These are phyloP conservation scores for Microthlaspi erraticum DNA, from an alignment of 345 rosid species.

Conservation along the genomic window DNA sequence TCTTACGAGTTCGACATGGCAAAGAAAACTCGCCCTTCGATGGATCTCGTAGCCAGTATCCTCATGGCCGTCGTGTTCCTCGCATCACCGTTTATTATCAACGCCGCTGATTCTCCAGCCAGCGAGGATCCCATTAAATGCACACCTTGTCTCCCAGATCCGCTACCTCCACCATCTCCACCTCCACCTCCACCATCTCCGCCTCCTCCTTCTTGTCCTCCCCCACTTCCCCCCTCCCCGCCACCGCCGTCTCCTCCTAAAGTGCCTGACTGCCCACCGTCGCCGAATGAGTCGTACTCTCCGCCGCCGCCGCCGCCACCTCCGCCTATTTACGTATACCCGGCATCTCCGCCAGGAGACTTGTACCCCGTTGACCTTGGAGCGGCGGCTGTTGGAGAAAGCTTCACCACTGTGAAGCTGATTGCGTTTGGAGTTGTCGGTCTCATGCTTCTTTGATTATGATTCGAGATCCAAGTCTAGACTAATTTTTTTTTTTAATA, in stretches of 20 bases:
- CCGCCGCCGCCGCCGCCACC: slow-evolving; percentile 36
- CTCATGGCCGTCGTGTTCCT: slow-evolving; percentile 25
- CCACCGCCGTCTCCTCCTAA: not conserved
- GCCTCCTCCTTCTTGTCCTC: not conserved
- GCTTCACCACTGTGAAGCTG: not conserved
- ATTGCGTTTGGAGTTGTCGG: slow-evolving; percentile 13
- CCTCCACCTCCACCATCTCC: slow-evolving; percentile 44
- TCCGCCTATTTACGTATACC: slow-evolving; percentile 39
- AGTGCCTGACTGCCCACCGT: slow-evolving; percentile 16
- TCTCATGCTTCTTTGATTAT: slow-evolving; percentile 27
- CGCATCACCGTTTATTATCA: not conserved
- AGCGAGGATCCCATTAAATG: slow-evolving; percentile 44
- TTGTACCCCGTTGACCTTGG: slow-evolving; percentile 54
- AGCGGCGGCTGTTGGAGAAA: slow-evolving; percentile 24
- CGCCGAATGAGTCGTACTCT: slow-evolving; percentile 22
- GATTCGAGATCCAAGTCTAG: not conserved
- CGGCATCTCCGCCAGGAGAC: slow-evolving; percentile 54
- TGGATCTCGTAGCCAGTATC: slow-evolving; percentile 11
- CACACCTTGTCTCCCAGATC: slow-evolving; percentile 45
- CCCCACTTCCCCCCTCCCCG: slow-evolving; percentile 51
- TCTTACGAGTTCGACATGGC: slow-evolving; percentile 26
- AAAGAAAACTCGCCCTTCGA: slow-evolving; percentile 1
- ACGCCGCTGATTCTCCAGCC: slow-evolving; percentile 26
- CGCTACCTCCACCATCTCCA: slow-evolving; percentile 46
- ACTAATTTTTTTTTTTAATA: not conserved